These are phyloP conservation scores for Fusarium illudens DNA, from an alignment of 2,329 filamentous ascomycete genomes.

Conservation along the genomic window DNA sequence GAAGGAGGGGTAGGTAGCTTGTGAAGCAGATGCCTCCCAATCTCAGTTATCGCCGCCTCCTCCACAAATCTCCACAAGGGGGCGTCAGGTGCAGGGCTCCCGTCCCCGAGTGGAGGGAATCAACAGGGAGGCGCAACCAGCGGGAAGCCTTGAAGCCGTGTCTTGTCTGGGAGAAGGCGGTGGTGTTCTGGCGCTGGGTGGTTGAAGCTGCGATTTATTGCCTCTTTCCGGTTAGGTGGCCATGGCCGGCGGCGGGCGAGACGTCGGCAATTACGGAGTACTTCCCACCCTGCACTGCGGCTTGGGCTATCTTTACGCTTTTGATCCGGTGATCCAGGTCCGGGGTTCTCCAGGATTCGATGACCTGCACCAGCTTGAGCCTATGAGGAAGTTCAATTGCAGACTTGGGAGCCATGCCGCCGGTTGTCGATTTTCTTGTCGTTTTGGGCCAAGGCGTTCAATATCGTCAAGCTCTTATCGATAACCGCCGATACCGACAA, in stretches of 20 bases:
- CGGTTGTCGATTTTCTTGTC: conserved; percentile 4
- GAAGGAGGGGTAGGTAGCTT: conserved; percentile 31
- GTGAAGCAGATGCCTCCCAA: neutral
- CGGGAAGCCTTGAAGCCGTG: neutral
- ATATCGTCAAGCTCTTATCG: neutral
- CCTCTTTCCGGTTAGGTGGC: conserved; percentile 27
- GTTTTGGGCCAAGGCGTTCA: neutral
- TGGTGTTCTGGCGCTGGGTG: neutral
- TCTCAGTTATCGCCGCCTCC: conserved; percentile 19
- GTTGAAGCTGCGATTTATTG: conserved; percentile 14
- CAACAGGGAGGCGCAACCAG: neutral
- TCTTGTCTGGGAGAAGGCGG: neutral
- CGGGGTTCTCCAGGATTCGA: neutral
- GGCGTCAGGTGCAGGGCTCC: neutral
- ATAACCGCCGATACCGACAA: neutral
- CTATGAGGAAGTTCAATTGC: conserved; percentile 2
- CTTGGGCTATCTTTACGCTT: neutral
- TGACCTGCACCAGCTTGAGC: neutral
- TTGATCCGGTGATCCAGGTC: neutral
- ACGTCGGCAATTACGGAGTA: conserved; percentile 15
- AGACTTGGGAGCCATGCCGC: neutral
- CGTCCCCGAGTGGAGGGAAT: neutral
- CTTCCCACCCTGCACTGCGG: neutral
- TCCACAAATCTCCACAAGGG: conserved; percentile 25
- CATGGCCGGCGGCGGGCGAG: conserved; percentile 4